Evolutionary conservation across 139 green algal species (phyloP).

Genomic region (Pleodorina starrii): DNA sequence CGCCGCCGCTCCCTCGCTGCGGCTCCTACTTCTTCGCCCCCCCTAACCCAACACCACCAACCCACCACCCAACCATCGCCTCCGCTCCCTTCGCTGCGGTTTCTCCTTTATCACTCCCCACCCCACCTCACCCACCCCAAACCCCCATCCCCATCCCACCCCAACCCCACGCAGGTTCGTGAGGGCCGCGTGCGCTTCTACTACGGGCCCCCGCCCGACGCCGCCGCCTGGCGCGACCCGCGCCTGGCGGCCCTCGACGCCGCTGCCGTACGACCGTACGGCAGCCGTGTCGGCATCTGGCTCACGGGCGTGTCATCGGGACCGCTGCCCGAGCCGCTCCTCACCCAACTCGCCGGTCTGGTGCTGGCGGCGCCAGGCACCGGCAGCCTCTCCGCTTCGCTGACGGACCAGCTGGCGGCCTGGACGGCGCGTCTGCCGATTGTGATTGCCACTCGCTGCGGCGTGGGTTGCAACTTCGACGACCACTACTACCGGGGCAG

Average conservation of each 20-base stretch:
- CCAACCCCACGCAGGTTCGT: slow-evolving; percentile 2
- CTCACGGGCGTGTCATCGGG: neutral
- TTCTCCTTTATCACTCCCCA: no score
- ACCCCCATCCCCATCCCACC: neutral
- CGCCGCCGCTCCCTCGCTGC: no score
- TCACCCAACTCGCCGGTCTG: slow-evolving; percentile 45
- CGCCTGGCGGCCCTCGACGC: neutral
- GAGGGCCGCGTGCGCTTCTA: slow-evolving; percentile 44
- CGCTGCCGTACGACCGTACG: neutral
- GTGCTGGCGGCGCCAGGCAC: slow-evolving; percentile 56
- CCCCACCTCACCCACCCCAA: no score
- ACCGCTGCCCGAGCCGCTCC: slow-evolving; percentile 43
- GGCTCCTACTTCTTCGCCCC: no score
- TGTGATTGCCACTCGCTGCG: slow-evolving; percentile 47
- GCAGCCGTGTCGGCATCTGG: slow-evolving; percentile 48
- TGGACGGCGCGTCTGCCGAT: slow-evolving; percentile 46
- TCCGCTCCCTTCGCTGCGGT: no score
- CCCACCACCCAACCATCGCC: no score
- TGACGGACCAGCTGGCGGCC: slow-evolving; percentile 22
- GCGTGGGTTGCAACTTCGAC: slow-evolving; percentile 41
- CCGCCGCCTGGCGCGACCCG: neutral
- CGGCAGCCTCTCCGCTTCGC: slow-evolving; percentile 37
- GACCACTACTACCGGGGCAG: slow-evolving; percentile 45
- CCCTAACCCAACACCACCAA: no score
- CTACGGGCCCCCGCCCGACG: slow-evolving; percentile 4